These are phyloP conservation scores for Raddia guianensis DNA, from an alignment of 176 grass and related monocot genomes.

Conservation along the genomic window DNA sequence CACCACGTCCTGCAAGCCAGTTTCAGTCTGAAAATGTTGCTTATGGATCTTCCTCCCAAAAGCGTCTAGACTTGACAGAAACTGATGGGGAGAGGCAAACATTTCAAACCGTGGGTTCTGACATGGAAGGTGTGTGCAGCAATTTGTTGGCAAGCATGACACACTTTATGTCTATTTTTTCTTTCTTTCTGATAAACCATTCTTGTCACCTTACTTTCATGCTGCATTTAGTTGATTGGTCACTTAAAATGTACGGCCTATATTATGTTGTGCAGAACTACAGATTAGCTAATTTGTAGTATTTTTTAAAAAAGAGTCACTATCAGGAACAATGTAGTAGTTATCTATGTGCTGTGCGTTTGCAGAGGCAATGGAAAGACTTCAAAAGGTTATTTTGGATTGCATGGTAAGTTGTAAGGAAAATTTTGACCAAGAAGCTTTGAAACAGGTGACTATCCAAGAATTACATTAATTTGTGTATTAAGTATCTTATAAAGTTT, in stretches of 20 bases:
- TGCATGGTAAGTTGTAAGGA: constrained; percentile 77
- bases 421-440: constrained; percentile 59
- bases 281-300: background rate
- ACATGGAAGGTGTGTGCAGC: constrained; percentile 46
- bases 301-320: constrained; percentile 3
- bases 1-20: constrained; percentile 40
- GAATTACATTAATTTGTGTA: background rate
- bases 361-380: constrained; percentile 70
- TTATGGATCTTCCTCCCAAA: constrained; percentile 40
- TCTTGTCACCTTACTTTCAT: background rate
- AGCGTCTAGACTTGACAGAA: constrained; percentile 49
- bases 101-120: constrained; percentile 40
- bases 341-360: constrained; percentile 28
- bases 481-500: constrained; percentile 4
- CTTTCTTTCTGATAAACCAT: background rate
- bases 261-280: background rate
- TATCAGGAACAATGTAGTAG: constrained; percentile 8
- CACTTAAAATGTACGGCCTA: background rate
- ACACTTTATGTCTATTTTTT: background rate
- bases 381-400: constrained; percentile 64
- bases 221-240: constrained; percentile 21
- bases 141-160: constrained; percentile 14
- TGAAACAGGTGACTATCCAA: constrained; percentile 51
- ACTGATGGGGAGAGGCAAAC: constrained; percentile 37
- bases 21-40: constrained; percentile 36